phyloP scores from a whole-genome alignment of 2,329 filamentous ascomycete genomes.

The Tolypocladium guangdongense region DNA sequence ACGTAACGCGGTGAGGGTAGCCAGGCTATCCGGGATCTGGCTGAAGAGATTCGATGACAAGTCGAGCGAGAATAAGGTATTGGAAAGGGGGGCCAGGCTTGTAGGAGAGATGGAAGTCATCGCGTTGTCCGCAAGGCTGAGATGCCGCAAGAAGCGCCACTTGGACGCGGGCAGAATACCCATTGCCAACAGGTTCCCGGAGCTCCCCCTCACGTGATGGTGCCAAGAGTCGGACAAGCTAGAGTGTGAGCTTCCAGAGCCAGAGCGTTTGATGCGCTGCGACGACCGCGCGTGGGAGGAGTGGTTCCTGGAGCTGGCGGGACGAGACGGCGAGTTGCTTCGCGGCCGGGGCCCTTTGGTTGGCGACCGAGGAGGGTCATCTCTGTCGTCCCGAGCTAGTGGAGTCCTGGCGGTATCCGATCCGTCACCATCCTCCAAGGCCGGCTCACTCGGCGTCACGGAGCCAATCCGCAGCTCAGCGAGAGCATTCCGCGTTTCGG shows the following conservation, averaged over 20 bases:
- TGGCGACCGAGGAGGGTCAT: slow-evolving; percentile 31
- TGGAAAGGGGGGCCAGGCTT: slow-evolving; percentile 72
- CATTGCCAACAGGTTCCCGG: slow-evolving; percentile 63
- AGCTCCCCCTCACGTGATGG: slow-evolving; percentile 55
- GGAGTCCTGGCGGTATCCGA: slow-evolving; percentile 26
- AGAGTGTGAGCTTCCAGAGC: slow-evolving; percentile 88
- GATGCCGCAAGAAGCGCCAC: slow-evolving; percentile 88
- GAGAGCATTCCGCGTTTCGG: slow-evolving; percentile 35
- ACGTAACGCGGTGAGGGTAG: slow-evolving; percentile 74
- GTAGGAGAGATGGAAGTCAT: slow-evolving; percentile 67
- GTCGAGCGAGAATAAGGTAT: slow-evolving; percentile 84
- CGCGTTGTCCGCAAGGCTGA: slow-evolving; percentile 85
- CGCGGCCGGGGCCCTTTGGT: slow-evolving; percentile 43
- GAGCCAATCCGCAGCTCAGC: slow-evolving; percentile 49
- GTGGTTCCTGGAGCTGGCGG: slow-evolving; percentile 62
- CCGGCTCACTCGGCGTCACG: slow-evolving; percentile 39
- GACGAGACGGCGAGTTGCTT: slow-evolving; percentile 74
- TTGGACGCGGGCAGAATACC: slow-evolving; percentile 72
- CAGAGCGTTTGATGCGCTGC: slow-evolving; percentile 72
- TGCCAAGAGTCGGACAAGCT: slow-evolving; percentile 55
- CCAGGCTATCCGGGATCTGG: slow-evolving; percentile 87
- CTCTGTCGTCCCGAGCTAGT: slow-evolving; percentile 33
- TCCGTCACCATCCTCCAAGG: slow-evolving; percentile 28
- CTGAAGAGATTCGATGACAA: slow-evolving; percentile 86
- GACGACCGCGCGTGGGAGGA: slow-evolving; percentile 55